Conservation (phyloP, 768 basidiomycete genomes). For the Psilocybe tampanensis region DNA sequence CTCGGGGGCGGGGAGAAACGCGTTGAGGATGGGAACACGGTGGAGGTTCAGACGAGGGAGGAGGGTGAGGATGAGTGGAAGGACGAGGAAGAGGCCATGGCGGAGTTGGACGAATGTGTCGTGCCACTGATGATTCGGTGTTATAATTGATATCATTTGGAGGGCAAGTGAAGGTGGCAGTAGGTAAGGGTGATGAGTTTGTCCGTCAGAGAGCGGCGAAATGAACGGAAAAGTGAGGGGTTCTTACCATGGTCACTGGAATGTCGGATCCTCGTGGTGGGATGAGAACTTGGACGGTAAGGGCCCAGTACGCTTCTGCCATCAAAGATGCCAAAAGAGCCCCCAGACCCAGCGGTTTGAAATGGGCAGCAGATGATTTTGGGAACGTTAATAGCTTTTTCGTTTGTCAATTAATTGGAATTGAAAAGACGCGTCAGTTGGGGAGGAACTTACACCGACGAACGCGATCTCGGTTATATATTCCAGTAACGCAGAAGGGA, state of each 20-base stretch:
- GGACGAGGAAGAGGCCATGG: constrained; percentile 56
- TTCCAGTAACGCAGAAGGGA: constrained; percentile 55
- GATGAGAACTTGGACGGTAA: constrained; percentile 50
- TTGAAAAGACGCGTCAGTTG: not conserved
- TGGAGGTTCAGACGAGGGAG: constrained; percentile 37
- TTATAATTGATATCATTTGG: not conserved
- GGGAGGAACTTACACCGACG: constrained; percentile 40
- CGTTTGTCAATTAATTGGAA: not conserved
- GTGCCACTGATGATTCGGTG: constrained; percentile 58
- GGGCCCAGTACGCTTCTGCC: constrained; percentile 55
- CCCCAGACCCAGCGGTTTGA: constrained; percentile 43
- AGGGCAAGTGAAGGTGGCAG: not conserved
- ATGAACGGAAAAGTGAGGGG: too few species aligned
- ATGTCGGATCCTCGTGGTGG: constrained; percentile 34
- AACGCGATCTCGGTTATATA: constrained; percentile 62
- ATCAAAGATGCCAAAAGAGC: constrained; percentile 50
- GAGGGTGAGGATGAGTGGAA: constrained; percentile 53
- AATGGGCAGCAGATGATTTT: constrained; percentile 35
- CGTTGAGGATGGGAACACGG: constrained; percentile 31
- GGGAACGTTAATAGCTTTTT: constrained; percentile 27
- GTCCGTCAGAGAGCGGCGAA: too few species aligned
- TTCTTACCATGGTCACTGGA: constrained; percentile 40
- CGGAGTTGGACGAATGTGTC: constrained; percentile 58
- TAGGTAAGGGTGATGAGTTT: too few species aligned
- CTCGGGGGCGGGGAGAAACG: constrained; percentile 28